A percentile compares a stretch with the other conserved stretches of the same genome.
Conservation (phyloP, 345 rosid species). For the Draba incana region DNA sequence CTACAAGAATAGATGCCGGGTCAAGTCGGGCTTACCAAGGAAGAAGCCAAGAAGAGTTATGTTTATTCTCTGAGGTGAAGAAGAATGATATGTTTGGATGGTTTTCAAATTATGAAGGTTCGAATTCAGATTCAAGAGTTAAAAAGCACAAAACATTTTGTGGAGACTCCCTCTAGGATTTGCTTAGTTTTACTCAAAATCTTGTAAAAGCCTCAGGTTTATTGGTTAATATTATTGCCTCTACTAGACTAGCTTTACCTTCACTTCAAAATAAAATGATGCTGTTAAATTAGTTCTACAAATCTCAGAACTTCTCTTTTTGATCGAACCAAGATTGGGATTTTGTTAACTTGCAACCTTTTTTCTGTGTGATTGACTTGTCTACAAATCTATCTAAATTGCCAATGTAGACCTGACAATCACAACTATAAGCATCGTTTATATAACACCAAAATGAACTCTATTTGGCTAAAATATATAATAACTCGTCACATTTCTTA, state of each 20-base stretch:
- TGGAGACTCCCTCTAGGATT: conserved; percentile 40
- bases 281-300: not conserved
- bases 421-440: no score
- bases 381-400: no score
- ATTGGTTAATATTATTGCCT: conserved; percentile 29
- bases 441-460: no score
- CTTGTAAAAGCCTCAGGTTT: conserved; percentile 34
- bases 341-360: not conserved
- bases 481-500: no score
- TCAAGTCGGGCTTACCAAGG: conserved; percentile 45
- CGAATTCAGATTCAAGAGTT: conserved; percentile 45
- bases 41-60: conserved; percentile 53
- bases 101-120: conserved; percentile 46
- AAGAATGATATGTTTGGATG: conserved; percentile 42
- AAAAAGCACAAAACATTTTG: conserved; percentile 56
- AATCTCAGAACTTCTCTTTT: not conserved
- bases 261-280: not conserved
- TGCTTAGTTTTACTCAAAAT: conserved; percentile 11
- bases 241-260: conserved; percentile 17
- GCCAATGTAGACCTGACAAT: no score
- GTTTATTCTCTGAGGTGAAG: conserved; percentile 60
- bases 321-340: not conserved
- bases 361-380: no score
- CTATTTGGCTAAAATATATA: no score
- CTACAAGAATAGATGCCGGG: conserved; percentile 45